Evolutionary conservation across 768 basidiomycete genomes (phyloP), one percentile per base, ranked within the genome.

Genomic region (Pleurotus citrinopileatus): DNA sequence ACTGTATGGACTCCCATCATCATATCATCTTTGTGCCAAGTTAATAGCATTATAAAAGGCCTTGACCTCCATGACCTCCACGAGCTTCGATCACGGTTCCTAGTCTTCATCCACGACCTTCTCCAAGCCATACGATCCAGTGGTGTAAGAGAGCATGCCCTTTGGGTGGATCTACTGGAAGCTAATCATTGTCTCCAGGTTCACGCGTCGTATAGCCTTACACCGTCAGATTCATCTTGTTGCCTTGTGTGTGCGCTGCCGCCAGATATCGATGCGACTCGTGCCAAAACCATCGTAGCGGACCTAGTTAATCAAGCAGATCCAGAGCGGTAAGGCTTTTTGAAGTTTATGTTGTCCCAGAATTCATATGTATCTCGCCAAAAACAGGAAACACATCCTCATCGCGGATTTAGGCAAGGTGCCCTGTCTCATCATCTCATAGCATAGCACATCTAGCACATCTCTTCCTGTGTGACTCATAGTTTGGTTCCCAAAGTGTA

Each of bases 21-120:
- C 22, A 44, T 54, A 15, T 12, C 38, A 19, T 27, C 22, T 17
- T 15, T 9, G 20, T 25, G 17, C n/a, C 19, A 15, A 27, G 42
- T 32, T 15, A 12, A 29, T 27, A 27, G 26, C 26, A n/a, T 47
- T 27, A 13, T 26, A n/a, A 15, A 20, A 87, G 86, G 76, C 61
- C 66, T 80, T 57, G 86, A 88, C 66, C 73, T 89, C 27, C 79
- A 87, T 61, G 87, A 89, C 68, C 73, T 89, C 55, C 73, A 88
- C 52, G 81, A 85, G 60, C 66, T 87, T 36, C 80, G 82, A 42
- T 77, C 84, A 43, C 78, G 82, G 42, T 79, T 81, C 37, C 72
- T 89, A 12, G 58, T 78, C 23, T 84, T 87, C 66, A 75, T 89
- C 37, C 87, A 89, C 61, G 76, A 82, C 57, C 71, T 87, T 26